phyloP scores from a whole-genome alignment of 2,329 filamentous ascomycete species.

The Sarocladium kiliense region DNA sequence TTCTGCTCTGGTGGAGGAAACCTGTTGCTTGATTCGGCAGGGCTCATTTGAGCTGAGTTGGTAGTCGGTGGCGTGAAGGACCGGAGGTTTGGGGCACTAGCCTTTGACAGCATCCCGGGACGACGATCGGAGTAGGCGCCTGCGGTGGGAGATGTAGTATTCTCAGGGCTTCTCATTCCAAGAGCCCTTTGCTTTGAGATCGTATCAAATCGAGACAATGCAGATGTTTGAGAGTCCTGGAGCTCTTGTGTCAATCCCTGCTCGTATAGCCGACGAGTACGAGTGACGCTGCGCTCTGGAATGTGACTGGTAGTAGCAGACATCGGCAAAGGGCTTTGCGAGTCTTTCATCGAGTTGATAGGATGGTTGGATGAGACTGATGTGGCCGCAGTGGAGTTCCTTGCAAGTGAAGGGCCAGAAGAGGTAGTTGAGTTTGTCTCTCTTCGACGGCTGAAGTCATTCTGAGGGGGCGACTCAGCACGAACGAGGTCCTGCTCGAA shows the following conservation, averaged over 20 bases:
- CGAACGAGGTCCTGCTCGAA: conserved; percentile 18
- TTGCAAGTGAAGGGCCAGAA: conserved; percentile 58
- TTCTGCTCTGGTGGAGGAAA: conserved; percentile 27
- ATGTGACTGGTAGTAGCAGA: conserved; percentile 23
- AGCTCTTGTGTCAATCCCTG: conserved; percentile 74
- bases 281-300: conserved; percentile 61
- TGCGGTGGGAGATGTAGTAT: conserved; percentile 40
- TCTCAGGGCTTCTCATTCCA: conserved; percentile 46
- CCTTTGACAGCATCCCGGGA: conserved; percentile 41
- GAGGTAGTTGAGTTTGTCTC: conserved; percentile 86
- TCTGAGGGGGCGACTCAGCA: conserved; percentile 10
- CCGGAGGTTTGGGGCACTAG: conserved; percentile 65
- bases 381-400: conserved; percentile 82
- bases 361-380: conserved; percentile 72
- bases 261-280: conserved; percentile 75
- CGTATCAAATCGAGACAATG: conserved; percentile 74
- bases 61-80: conserved; percentile 45
- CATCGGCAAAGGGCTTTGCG: conserved; percentile 31
- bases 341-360: conserved; percentile 46
- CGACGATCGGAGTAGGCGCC: conserved; percentile 41
- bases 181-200: conserved; percentile 57
- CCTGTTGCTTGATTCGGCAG: conserved; percentile 31
- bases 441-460: conserved; percentile 66
- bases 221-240: conserved; percentile 73
- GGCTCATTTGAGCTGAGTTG: conserved; percentile 31